Conservation (phyloP, 2,329 filamentous ascomycete species). For the Monosporascus sp. region DNA sequence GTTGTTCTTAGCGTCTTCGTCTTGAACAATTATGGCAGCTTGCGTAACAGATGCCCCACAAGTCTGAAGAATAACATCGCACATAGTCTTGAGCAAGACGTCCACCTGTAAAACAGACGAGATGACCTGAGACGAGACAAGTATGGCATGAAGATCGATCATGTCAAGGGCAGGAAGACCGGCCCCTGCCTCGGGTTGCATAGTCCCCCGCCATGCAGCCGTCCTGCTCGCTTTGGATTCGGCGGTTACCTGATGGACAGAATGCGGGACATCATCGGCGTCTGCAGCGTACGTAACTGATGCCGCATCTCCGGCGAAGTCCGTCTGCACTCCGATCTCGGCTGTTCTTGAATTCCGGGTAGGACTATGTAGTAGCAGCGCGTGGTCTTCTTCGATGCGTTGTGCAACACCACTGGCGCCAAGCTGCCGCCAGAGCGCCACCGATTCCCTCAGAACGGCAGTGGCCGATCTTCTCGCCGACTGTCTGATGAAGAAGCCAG, state of each 20-base stretch:
- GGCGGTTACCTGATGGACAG: constrained; percentile 37
- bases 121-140: constrained; percentile 73
- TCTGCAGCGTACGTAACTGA: constrained; percentile 47
- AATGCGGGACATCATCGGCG: constrained; percentile 34
- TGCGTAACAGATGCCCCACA: constrained; percentile 65
- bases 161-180: constrained; percentile 73
- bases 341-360: constrained; percentile 51
- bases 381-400: constrained; percentile 62
- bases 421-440: constrained; percentile 62
- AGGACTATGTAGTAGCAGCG: constrained; percentile 59
- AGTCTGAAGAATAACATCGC: constrained; percentile 72
- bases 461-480: constrained; percentile 63
- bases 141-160: constrained; percentile 73
- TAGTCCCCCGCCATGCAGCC: constrained; percentile 58
- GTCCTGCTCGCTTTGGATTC: constrained; percentile 54
- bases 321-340: constrained; percentile 65
- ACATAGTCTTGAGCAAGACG: constrained; percentile 72
- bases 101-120: constrained; percentile 74
- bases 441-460: constrained; percentile 61
- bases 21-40: constrained; percentile 69
- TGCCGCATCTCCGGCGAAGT: constrained; percentile 54
- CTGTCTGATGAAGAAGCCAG: constrained; percentile 61
- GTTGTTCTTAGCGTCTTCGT: constrained; percentile 47
- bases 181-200: constrained; percentile 51
- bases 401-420: constrained; percentile 65